Evolutionary conservation across 1,284 basidiomycete species (phyloP).

Genomic region (Violaceomyces palustris): DNA sequence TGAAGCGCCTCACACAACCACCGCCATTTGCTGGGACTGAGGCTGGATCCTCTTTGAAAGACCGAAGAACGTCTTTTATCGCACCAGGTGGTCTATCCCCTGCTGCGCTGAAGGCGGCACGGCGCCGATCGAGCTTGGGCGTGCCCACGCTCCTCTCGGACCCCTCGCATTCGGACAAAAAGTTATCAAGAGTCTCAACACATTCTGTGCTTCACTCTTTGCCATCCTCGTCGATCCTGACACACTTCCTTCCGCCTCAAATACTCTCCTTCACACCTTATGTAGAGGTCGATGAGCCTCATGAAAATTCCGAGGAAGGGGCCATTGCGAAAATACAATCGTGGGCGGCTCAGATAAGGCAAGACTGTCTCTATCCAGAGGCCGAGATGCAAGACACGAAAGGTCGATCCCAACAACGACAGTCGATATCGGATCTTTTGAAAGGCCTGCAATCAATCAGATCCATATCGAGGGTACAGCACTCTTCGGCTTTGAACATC

Average conservation of each 20-base stretch:
- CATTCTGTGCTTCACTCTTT: constrained; percentile 9
- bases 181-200: constrained; percentile 10
- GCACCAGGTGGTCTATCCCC: background rate
- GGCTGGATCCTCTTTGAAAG: background rate
- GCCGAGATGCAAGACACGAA: too few relatives aligned
- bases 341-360: too few relatives aligned
- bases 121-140: constrained; percentile 2
- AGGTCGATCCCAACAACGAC: too few relatives aligned
- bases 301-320: too few relatives aligned
- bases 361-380: too few relatives aligned
- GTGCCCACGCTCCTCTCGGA: too few relatives aligned
- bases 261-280: constrained; percentile 11
- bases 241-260: constrained; percentile 14
- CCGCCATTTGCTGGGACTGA: background rate
- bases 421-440: too few relatives aligned
- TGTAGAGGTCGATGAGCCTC: constrained; percentile 4
- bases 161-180: background rate
- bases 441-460: too few relatives aligned
- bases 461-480: too few relatives aligned
- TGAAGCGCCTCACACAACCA: too few relatives aligned
- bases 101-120: background rate
- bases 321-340: too few relatives aligned
- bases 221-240: constrained; percentile 16
- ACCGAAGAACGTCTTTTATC: background rate
- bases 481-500: too few relatives aligned